Percentiles rank a stretch among this genome's conserved stretches.
phyloP scores from a whole-genome alignment of 768 basidiomycete species.

The Mycena leptocephala region DNA sequence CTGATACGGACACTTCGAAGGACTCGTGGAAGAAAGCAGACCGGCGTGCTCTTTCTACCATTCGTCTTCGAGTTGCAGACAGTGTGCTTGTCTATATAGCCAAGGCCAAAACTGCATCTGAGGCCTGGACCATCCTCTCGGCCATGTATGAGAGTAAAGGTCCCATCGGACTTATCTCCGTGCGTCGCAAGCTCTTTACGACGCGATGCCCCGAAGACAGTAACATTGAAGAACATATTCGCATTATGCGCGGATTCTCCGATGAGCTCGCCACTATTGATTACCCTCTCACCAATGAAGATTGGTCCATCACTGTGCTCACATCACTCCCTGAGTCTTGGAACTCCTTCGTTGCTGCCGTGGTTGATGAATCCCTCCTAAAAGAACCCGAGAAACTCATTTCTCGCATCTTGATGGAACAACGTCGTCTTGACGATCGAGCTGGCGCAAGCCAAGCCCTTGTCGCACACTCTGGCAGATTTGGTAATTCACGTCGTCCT shows the following conservation, averaged over 20 bases:
- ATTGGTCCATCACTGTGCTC: too few species aligned
- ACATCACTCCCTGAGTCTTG: too few species aligned
- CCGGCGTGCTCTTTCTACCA: conserved; percentile 40
- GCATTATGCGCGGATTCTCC: conserved; percentile 27
- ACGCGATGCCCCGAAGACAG: conserved; percentile 40
- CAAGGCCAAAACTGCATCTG: conserved; percentile 27
- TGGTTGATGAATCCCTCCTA: too few species aligned
- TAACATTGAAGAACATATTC: conserved; percentile 46
- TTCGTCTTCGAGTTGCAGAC: conserved; percentile 43
- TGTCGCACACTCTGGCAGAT: too few species aligned
- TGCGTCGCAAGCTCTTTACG: conserved; percentile 39
- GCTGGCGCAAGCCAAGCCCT: too few species aligned
- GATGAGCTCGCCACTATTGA: too few species aligned
- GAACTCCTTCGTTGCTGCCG: too few species aligned
- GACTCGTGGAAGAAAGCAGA: conserved; percentile 43
- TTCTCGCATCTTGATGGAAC: too few species aligned
- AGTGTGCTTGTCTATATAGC: conserved; percentile 40
- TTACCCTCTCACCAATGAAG: too few species aligned
- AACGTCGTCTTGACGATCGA: too few species aligned
- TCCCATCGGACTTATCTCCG: conserved; percentile 37
- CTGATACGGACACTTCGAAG: conserved; percentile 4
- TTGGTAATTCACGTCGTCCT: too few species aligned
- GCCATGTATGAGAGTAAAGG: conserved; percentile 44
- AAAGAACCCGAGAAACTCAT: too few species aligned
- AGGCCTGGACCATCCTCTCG: conserved; percentile 41